These are phyloP conservation scores for Cordyceps tenuipes DNA, from an alignment of 2,329 filamentous ascomycete genomes.

Conservation along the genomic window DNA sequence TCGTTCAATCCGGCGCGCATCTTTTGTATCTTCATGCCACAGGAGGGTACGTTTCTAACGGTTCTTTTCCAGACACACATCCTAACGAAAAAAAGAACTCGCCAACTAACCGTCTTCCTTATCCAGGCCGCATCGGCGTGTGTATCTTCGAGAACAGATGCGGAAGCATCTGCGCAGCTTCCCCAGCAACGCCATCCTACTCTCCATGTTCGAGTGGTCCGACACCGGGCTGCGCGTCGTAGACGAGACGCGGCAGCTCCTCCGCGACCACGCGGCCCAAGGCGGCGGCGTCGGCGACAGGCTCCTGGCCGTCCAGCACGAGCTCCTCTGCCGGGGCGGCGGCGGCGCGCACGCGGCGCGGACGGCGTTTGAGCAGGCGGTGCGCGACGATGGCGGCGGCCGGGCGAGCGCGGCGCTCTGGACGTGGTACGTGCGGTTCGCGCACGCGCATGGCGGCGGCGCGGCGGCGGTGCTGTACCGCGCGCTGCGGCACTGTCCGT, in stretches of 20 bases:
- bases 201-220: constrained; percentile 65
- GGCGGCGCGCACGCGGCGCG: constrained; percentile 35
- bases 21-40: constrained; percentile 60
- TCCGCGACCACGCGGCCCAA: constrained; percentile 40
- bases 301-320: constrained; percentile 44
- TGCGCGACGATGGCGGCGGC: constrained; percentile 32
- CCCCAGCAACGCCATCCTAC: constrained; percentile 68
- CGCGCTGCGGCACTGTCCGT: constrained; percentile 39
- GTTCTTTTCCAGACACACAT: background rate
- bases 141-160: constrained; percentile 55
- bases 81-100: background rate
- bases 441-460: constrained; percentile 20
- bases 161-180: constrained; percentile 53
- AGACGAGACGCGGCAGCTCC: constrained; percentile 63
- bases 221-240: constrained; percentile 64
- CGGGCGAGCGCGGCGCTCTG: constrained; percentile 37
- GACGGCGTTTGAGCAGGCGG: constrained; percentile 44
- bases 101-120: constrained; percentile 19
- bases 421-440: constrained; percentile 43
- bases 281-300: constrained; percentile 35
- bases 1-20: constrained; percentile 60
- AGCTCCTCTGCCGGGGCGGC: constrained; percentile 36
- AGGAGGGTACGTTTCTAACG: constrained; percentile 36
- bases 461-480: constrained; percentile 41
- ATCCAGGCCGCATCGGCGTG: constrained; percentile 56